Conservation (phyloP, 1,284 basidiomycete genomes). For the Hymenochaete sp. region DNA sequence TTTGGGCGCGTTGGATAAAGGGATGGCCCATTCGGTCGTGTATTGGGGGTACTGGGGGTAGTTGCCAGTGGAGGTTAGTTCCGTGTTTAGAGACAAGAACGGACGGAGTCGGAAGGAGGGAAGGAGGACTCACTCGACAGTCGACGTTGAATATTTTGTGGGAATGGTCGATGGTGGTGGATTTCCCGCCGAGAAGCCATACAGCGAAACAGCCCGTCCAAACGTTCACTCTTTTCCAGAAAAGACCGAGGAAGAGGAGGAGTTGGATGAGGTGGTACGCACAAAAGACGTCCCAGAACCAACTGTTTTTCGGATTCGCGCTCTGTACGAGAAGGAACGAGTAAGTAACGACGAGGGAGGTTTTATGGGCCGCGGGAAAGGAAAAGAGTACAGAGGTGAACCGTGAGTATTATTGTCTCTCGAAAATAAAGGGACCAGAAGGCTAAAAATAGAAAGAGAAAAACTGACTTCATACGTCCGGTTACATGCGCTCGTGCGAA, state of each 20-base stretch:
- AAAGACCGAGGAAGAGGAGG: conserved; percentile 65
- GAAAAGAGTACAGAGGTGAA: conserved; percentile 22
- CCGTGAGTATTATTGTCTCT: conserved; percentile 3
- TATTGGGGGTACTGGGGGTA: conserved; percentile 68
- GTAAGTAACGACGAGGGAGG: conserved; percentile 1
- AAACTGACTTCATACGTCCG: conserved; percentile 65
- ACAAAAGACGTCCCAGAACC: conserved; percentile 61
- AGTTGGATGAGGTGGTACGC: conserved; percentile 76
- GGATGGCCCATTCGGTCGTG: conserved; percentile 91
- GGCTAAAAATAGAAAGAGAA: too few species aligned
- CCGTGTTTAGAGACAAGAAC: not conserved
- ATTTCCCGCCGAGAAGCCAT: conserved; percentile 47
- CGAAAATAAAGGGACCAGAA: conserved; percentile 9
- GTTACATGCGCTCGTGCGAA: conserved; percentile 70
- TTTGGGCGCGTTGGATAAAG: conserved; percentile 51
- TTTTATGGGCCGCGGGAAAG: too few species aligned
- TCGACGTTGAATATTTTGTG: conserved; percentile 80
- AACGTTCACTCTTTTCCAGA: conserved; percentile 43
- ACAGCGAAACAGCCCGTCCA: conserved; percentile 48
- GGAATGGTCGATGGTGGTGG: conserved; percentile 61
- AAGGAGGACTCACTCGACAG: conserved; percentile 49
- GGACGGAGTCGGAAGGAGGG: not conserved
- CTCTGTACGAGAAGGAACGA: conserved; percentile 29
- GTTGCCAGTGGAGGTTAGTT: not conserved
- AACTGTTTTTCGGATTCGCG: conserved; percentile 43